Percentiles rank a stretch among this genome's conserved stretches.
These are phyloP conservation scores for Boeremia lycopersici DNA, from an alignment of 2,329 filamentous ascomycete genomes.

Conservation along the genomic window DNA sequence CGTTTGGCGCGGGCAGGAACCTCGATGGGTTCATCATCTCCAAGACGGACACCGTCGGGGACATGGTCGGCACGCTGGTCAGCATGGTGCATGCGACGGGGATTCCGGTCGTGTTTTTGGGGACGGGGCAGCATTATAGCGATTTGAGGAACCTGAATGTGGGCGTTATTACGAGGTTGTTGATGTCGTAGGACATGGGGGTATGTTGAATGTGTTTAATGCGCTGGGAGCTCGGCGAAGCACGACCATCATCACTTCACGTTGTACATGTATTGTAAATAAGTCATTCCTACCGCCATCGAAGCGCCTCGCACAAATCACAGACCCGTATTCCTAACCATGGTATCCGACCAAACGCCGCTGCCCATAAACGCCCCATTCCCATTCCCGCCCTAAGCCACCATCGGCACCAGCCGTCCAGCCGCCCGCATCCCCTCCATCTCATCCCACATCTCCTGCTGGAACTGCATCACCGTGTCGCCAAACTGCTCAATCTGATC, in stretches of 20 bases:
- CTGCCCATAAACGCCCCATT: neutral
- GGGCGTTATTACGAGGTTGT: slow-evolving; percentile 65
- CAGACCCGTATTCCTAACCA: neutral
- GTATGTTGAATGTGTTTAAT: too few species aligned
- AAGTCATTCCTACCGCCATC: too few species aligned
- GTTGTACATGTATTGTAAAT: too few species aligned
- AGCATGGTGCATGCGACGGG: slow-evolving; percentile 97
- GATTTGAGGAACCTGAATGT: slow-evolving; percentile 69
- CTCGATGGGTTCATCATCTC: slow-evolving; percentile 98
- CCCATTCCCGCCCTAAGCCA: slow-evolving; percentile 15
- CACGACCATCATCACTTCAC: too few species aligned
- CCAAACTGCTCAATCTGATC: slow-evolving; percentile 62
- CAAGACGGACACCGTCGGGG: slow-evolving; percentile 98
- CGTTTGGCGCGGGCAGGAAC: slow-evolving; percentile 79
- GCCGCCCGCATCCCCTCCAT: slow-evolving; percentile 12
- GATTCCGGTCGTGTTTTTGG: slow-evolving; percentile 93
- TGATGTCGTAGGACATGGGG: slow-evolving; percentile 65
- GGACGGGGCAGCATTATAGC: slow-evolving; percentile 71
- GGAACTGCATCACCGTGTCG: slow-evolving; percentile 41
- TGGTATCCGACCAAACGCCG: neutral
- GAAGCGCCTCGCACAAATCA: too few species aligned
- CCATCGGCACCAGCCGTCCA: slow-evolving; percentile 33
- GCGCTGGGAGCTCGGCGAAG: too few species aligned
- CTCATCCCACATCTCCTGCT: slow-evolving; percentile 22
- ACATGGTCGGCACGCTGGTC: slow-evolving; percentile 95